These are phyloP conservation scores for Marsdenia floribunda DNA, from an alignment of 257 asterid genomes.

Conservation along the genomic window DNA sequence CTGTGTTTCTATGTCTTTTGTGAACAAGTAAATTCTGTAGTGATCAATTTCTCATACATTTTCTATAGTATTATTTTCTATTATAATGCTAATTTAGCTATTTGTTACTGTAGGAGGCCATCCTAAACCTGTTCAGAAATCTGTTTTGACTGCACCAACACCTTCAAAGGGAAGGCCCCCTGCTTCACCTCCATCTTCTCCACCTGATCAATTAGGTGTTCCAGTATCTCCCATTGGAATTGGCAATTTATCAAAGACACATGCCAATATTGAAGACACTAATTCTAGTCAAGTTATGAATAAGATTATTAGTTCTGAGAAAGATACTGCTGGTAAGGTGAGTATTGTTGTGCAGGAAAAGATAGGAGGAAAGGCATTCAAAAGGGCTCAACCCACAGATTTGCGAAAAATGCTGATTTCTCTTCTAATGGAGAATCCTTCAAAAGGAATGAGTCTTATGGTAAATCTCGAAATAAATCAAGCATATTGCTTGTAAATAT, in stretches of 20 bases:
- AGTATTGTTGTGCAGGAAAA: constrained; percentile 39
- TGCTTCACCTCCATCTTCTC: constrained; percentile 66
- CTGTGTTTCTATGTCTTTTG: constrained; percentile 11
- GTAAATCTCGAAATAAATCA: constrained; percentile 33
- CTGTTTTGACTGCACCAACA: constrained; percentile 47
- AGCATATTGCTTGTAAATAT: background rate
- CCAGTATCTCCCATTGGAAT: constrained; percentile 49
- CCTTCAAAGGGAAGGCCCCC: constrained; percentile 55
- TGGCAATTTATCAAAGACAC: constrained; percentile 51
- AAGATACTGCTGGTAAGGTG: constrained; percentile 44
- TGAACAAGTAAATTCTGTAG: background rate
- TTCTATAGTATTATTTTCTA: background rate
- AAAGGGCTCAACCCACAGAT: constrained; percentile 49
- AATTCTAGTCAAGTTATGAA: constrained; percentile 34
- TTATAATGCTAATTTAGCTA: constrained; percentile 8
- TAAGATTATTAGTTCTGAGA: constrained; percentile 49
- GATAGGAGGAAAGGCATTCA: constrained; percentile 34
- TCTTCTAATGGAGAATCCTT: constrained; percentile 60
- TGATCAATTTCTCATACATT: background rate
- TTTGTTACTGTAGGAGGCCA: constrained; percentile 46
- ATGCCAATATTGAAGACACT: constrained; percentile 33
- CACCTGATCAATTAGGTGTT: constrained; percentile 52
- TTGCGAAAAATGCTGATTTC: constrained; percentile 63
- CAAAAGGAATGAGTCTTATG: constrained; percentile 82
- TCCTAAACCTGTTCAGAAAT: constrained; percentile 50